Percentiles rank a stretch among this genome's conserved stretches.
Conservation (phyloP, 2,329 filamentous ascomycete genomes). For the Drechmeria coniospora region DNA sequence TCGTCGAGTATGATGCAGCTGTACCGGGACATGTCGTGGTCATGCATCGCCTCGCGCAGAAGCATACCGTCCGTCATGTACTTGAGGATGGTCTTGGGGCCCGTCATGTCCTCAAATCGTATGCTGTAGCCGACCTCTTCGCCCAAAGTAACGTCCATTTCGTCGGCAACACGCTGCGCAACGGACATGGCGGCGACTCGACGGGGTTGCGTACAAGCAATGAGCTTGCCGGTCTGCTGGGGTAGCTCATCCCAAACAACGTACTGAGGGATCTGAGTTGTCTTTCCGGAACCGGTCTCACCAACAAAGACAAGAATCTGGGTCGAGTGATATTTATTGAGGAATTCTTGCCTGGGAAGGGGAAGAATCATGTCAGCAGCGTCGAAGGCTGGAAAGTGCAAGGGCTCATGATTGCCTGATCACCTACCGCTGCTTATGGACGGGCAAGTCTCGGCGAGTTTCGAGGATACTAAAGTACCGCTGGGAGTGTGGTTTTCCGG, state of each 20-base stretch:
- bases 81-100: conserved; percentile 80
- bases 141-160: conserved; percentile 85
- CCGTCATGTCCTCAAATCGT: conserved; percentile 92
- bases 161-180: conserved; percentile 90
- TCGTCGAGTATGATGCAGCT: conserved; percentile 98
- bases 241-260: conserved; percentile 94
- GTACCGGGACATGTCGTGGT: conserved; percentile 81
- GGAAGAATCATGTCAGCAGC: not conserved
- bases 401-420: too few relatives aligned
- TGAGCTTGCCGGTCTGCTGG: conserved; percentile 70
- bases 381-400: not conserved
- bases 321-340: conserved; percentile 79
- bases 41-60: conserved; percentile 88
- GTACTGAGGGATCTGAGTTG: conserved; percentile 96
- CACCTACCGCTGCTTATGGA: conserved; percentile 78
- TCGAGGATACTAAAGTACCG: conserved; percentile 86
- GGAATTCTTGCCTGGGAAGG: conserved; percentile 61
- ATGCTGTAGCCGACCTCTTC: conserved; percentile 98
- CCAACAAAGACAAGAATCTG: conserved; percentile 98
- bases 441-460: conserved; percentile 69
- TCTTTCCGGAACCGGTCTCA: conserved; percentile 98
- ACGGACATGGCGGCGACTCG: conserved; percentile 98
- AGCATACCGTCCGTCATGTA: conserved; percentile 99
- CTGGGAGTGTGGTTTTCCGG: conserved; percentile 55
- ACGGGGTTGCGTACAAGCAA: conserved; percentile 93